phyloP scores from a whole-genome alignment of 2,329 filamentous ascomycete species.

The Fusarium sp. region DNA sequence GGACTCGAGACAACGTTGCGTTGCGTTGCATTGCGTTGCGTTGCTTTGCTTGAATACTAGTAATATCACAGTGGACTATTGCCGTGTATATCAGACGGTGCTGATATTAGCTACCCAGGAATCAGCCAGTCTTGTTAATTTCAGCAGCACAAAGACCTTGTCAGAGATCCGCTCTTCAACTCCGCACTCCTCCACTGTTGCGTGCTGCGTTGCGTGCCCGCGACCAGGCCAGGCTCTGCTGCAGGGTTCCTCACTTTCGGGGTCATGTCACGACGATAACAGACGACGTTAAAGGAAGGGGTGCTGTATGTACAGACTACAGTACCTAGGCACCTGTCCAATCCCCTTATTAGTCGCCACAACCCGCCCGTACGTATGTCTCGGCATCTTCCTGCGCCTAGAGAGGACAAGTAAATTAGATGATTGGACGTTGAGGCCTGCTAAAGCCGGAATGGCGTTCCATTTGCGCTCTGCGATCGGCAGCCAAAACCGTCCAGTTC shows the following conservation, averaged over 20 bases:
- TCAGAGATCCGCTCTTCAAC: conserved; percentile 20
- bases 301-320: too few relatives aligned
- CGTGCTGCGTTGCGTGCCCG: conserved; percentile 34
- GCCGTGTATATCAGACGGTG: neutral
- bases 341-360: conserved; percentile 27
- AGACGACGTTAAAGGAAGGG: too few relatives aligned
- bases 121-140: conserved; percentile 6
- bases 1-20: neutral
- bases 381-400: conserved; percentile 27
- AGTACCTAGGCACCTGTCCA: neutral
- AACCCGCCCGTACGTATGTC: conserved; percentile 22
- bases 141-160: conserved; percentile 7
- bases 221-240: conserved; percentile 6
- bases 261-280: conserved; percentile 12
- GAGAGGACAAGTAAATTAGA: conserved; percentile 17
- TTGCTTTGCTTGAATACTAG: conserved; percentile 5
- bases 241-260: conserved; percentile 1
- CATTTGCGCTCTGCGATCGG: conserved; percentile 31
- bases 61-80: conserved; percentile 18
- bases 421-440: conserved; percentile 8
- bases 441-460: conserved; percentile 32
- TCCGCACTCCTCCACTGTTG: conserved; percentile 29
- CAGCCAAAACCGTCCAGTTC: conserved; percentile 19
- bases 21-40: neutral
- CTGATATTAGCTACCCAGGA: conserved; percentile 5